phyloP scores from a whole-genome alignment of 495 filamentous ascomycete genomes.

The Venustampulla echinocandica region DNA sequence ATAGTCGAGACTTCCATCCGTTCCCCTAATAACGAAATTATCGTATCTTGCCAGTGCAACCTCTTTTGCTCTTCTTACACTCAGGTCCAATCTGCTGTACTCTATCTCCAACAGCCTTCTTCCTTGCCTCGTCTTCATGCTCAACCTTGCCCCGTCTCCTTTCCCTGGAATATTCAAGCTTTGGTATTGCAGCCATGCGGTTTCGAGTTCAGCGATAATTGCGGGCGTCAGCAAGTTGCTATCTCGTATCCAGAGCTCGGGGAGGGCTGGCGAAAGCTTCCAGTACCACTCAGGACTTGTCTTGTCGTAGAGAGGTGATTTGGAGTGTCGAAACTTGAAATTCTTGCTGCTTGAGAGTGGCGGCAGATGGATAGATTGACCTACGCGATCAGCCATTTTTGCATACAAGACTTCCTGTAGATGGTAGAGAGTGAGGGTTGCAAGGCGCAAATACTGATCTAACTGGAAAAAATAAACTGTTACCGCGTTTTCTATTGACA shows the following conservation, averaged over 20 bases:
- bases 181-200: slow-evolving; percentile 2
- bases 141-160: background rate
- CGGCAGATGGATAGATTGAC: no score
- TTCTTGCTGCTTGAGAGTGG: slow-evolving; percentile 3
- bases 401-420: no score
- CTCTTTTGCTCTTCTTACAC: slow-evolving; percentile 9
- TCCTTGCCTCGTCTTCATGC: background rate
- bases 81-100: background rate
- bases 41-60: slow-evolving; percentile 9
- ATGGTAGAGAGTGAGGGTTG: no score
- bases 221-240: background rate
- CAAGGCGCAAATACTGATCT: no score
- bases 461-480: no score
- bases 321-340: background rate
- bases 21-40: slow-evolving; percentile 4
- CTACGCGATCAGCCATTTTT: no score
- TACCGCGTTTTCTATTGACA: no score
- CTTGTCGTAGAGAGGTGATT: slow-evolving; percentile 1
- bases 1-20: slow-evolving; percentile 12
- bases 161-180: slow-evolving; percentile 3
- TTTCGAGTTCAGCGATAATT: slow-evolving; percentile 3
- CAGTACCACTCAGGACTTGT: slow-evolving; percentile 2
- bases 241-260: slow-evolving; percentile 11
- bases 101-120: slow-evolving; percentile 5
- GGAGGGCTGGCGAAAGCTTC: slow-evolving; percentile 1